Evolutionary conservation across 768 basidiomycete genomes (phyloP), one percentile per base, ranked within the genome.

Genomic region (Pleurotus cornucopiae): DNA sequence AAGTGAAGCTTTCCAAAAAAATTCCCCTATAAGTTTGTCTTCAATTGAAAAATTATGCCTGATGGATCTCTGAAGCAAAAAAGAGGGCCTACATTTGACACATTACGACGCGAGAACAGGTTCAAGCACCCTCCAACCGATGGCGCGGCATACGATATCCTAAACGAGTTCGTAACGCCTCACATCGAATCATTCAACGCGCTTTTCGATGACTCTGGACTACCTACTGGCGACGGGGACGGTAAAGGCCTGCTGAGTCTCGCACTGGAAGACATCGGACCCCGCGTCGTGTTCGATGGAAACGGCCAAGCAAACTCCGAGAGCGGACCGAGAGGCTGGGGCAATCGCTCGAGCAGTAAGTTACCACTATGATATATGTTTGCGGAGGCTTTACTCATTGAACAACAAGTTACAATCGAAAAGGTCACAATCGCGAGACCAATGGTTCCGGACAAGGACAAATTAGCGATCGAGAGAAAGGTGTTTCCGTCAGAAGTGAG

Each of bases 111-210:
- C 55, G 94, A 97, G 74, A 74, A 83, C 5, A 69, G 77, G 3
- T 97, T 97, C 72, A 79, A 81, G 69, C 77, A 85, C 56, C 97
- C 96, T 0, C 78, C 88, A 23, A 77, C 78, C 61, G 71, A 81
- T 41, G 82, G 82, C 18, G 81, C 89, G 20, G 83, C 85, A 11
- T 84, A 91, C 61, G 84, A 84, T 16, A 89, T 90, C 53, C 78
- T 98, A 58, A 92, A 97, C 62, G 91, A 96, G 71, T 91, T 98
- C 64, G 93, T 98, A 54, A 75, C 83, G 20, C 96, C 97, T 5
- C 95, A 98, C 68, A 83, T 98, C 59, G 90, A 98, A 69, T 94
- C 91, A 39, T 98, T 99, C 79, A 96, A 98, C 71, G 87, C 93
- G 13, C 80, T 99, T 23, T 95, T 98, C 69, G 95, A 98, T 65